Evolutionary conservation across 192 early-diverging fungal species (phyloP), one percentile per base, ranked within the genome.

Genomic region (Geosiphon pyriformis): DNA sequence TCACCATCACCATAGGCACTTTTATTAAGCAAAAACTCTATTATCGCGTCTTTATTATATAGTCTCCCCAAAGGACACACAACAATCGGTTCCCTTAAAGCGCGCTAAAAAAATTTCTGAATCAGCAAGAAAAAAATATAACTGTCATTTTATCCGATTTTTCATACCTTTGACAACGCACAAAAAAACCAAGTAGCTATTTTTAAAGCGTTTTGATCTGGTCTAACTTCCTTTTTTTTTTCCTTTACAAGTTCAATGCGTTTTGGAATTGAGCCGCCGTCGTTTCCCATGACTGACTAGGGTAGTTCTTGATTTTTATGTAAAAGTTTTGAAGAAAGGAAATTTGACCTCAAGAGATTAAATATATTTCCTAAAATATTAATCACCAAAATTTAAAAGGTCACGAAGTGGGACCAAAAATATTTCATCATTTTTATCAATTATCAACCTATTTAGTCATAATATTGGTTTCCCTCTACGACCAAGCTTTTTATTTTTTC

Each of bases 211-310:
- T 74, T 76, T n/a, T 85, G 82, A 76, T 94, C 88, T 20, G 81
- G 80, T 30, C 78, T 80, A 64, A 85, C 81, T 8, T 78, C 74
- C 33, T 82, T 83, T 63, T 87, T 76, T 59, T 90, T 91, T 63
- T 87, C 84, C 76, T 90, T 92, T 61, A 94, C 90, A 27, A 94
- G 83, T 67, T 94, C 93, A 66, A 87, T 81, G 29, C 93, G 77
- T 71, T 84, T 85, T 48, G 92, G 93, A 75, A 94, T 94, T n/a
- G 84, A 87, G 52, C 93, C 92, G 68, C 92, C 93, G 73, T 94
- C 93, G 71, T 90, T 85, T 74, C 90, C 85, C 87, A 89, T 89
- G 8, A 8, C 32, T 57, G n/a, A n/a, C n/a, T n/a, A n/a, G n/a
- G n/a, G n/a, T n/a, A 26, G 35, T 69, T 31, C 30, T 51, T 6